Conservation (phyloP, 768 basidiomycete species). For the Roridomyces roridus region DNA sequence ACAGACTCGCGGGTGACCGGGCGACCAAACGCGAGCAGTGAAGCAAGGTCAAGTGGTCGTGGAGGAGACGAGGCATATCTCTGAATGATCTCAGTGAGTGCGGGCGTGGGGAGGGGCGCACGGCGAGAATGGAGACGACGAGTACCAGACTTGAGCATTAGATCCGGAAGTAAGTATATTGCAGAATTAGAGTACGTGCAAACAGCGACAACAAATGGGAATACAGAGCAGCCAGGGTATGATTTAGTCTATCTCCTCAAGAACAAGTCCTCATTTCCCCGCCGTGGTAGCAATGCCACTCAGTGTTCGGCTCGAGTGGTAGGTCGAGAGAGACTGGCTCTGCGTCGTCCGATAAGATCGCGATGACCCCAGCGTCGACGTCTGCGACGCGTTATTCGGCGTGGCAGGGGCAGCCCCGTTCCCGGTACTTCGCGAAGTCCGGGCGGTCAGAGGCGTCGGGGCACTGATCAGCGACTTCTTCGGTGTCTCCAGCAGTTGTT, state of each 20-base stretch:
- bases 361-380: slow-evolving; percentile 63
- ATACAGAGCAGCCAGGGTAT: slow-evolving; percentile 24
- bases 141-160: background rate
- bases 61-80: slow-evolving; percentile 68
- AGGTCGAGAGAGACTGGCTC: slow-evolving; percentile 71
- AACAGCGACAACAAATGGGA: slow-evolving; percentile 26
- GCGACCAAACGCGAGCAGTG: slow-evolving; percentile 76
- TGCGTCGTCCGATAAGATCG: slow-evolving; percentile 74
- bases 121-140: slow-evolving; percentile 31
- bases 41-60: slow-evolving; percentile 74
- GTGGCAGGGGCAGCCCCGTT: slow-evolving; percentile 63
- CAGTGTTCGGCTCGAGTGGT: slow-evolving; percentile 78
- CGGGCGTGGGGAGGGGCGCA: slow-evolving; percentile 55
- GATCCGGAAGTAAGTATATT: slow-evolving; percentile 18
- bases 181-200: slow-evolving; percentile 26
- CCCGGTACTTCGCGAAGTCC: slow-evolving; percentile 61
- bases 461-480: slow-evolving; percentile 92
- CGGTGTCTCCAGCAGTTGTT: slow-evolving; percentile 68
- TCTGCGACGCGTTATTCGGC: slow-evolving; percentile 58
- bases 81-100: slow-evolving; percentile 62
- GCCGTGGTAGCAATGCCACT: slow-evolving; percentile 57
- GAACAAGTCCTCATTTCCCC: slow-evolving; percentile 28
- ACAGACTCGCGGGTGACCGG: slow-evolving; percentile 76
- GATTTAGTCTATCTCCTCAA: slow-evolving; percentile 12
- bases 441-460: slow-evolving; percentile 86